Evolutionary conservation across 2,329 filamentous ascomycete genomes (phyloP).

Genomic region (Triangularia setosa): DNA sequence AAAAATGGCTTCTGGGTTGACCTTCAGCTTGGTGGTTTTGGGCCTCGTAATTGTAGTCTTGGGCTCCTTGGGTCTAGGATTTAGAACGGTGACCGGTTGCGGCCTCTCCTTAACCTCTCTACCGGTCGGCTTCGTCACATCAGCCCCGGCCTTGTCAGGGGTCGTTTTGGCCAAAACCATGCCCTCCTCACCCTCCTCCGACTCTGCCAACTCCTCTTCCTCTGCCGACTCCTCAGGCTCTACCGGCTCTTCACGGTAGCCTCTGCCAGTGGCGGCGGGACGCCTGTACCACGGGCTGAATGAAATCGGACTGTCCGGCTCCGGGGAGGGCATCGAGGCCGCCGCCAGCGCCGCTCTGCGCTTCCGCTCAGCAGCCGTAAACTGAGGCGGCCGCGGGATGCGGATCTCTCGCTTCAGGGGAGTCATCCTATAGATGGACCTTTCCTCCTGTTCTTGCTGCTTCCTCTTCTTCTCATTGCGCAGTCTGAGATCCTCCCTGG

Average conservation of each 20-base stretch:
- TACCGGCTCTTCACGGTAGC: not conserved
- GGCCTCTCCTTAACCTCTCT: no score
- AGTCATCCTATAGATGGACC: not conserved
- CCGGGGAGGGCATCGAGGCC: not conserved
- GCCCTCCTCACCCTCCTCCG: not conserved
- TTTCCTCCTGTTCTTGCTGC: not conserved
- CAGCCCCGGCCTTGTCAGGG: not conserved
- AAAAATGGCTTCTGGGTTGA: not conserved
- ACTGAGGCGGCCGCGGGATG: slow-evolving; percentile 12
- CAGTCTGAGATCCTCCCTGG: slow-evolving; percentile 12
- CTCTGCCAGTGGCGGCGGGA: not conserved
- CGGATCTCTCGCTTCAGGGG: slow-evolving; percentile 9
- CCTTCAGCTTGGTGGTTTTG: not conserved
- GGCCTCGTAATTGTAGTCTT: no score
- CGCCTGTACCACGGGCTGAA: not conserved
- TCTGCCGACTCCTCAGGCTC: not conserved
- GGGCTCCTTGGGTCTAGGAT: no score
- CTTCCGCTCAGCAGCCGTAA: slow-evolving; percentile 7
- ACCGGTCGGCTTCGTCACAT: no score
- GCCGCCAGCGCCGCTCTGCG: slow-evolving; percentile 8
- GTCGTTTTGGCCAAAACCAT: not conserved
- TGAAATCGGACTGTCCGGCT: not conserved
- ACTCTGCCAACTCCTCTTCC: not conserved
- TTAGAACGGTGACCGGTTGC: no score
- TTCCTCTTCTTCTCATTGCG: slow-evolving; percentile 13